Conservation (phyloP, 805 yeast genomes). For the Teunomyces tritomae region DNA sequence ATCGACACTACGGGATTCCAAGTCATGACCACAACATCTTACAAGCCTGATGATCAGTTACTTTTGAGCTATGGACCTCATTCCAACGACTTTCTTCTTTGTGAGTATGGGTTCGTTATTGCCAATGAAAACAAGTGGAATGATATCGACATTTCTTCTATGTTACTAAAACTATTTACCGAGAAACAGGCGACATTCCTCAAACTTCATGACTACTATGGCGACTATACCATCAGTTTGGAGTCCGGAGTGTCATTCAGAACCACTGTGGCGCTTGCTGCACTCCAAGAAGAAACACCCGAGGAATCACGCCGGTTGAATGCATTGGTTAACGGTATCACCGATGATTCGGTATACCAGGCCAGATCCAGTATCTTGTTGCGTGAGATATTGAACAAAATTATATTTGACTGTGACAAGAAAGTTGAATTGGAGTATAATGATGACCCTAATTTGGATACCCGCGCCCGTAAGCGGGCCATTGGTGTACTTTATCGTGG, state of each 20-base stretch:
- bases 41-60: conserved; percentile 52
- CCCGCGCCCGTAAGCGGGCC: conserved; percentile 15
- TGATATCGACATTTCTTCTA: conserved; percentile 57
- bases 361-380: conserved; percentile 27
- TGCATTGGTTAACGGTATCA: conserved; percentile 45
- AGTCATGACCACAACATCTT: conserved; percentile 35
- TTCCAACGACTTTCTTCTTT: conserved; percentile 72
- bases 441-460: conserved; percentile 13
- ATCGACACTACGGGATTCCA: conserved; percentile 50
- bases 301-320: conserved; percentile 31
- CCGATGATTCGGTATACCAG: conserved; percentile 40
- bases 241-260: conserved; percentile 63
- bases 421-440: conserved; percentile 15
- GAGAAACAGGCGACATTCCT: conserved; percentile 45
- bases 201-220: conserved; percentile 55
- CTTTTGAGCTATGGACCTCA: conserved; percentile 85
- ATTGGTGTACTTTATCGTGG: conserved; percentile 26
- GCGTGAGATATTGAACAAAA: conserved; percentile 29
- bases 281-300: conserved; percentile 36
- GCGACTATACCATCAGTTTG: conserved; percentile 64
- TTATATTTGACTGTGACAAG: conserved; percentile 21
- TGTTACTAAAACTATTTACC: conserved; percentile 35
- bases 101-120: conserved; percentile 83
- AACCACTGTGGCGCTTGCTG: conserved; percentile 71
- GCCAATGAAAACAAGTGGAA: conserved; percentile 59